phyloP scores from a whole-genome alignment of 2,329 filamentous ascomycete genomes.

The Talaromyces sp. region DNA sequence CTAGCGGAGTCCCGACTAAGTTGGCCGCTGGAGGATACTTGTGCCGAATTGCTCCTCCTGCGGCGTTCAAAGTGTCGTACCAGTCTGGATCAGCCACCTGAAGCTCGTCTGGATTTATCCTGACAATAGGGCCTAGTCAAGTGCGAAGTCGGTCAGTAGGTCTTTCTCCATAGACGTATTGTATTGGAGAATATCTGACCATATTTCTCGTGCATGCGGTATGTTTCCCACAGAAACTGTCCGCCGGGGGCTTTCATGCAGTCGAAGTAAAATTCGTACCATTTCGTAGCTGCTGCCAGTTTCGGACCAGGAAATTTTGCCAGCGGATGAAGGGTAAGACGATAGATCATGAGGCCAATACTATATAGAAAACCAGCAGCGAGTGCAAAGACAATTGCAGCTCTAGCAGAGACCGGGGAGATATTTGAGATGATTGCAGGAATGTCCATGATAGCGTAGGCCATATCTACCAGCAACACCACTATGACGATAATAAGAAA shows the following conservation, averaged over 20 bases:
- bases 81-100: constrained; percentile 17
- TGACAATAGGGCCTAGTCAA: constrained; percentile 18
- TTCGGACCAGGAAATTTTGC: constrained; percentile 24
- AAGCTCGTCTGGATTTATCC: constrained; percentile 16
- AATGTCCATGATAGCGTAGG: no score
- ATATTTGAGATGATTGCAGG: no score
- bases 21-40: constrained; percentile 21
- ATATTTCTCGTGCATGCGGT: constrained; percentile 25
- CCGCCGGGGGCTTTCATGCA: constrained; percentile 18
- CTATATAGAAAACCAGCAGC: not conserved
- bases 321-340: constrained; percentile 21
- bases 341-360: not conserved
- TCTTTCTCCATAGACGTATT: no score
- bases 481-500: no score
- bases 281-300: constrained; percentile 23
- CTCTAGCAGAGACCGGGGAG: no score
- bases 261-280: constrained; percentile 25
- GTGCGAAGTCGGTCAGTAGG: not conserved
- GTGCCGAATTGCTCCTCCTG: constrained; percentile 17
- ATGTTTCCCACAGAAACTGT: constrained; percentile 22
- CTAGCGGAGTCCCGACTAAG: constrained; percentile 16
- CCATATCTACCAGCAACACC: no score
- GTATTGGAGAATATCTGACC: constrained; percentile 14
- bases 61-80: constrained; percentile 31
- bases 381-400: constrained; percentile 14